A percentile compares a stretch with the other conserved stretches of the same genome.
phyloP scores from a whole-genome alignment of 2,329 filamentous ascomycete genomes.

The Fusarium tuaranense region DNA sequence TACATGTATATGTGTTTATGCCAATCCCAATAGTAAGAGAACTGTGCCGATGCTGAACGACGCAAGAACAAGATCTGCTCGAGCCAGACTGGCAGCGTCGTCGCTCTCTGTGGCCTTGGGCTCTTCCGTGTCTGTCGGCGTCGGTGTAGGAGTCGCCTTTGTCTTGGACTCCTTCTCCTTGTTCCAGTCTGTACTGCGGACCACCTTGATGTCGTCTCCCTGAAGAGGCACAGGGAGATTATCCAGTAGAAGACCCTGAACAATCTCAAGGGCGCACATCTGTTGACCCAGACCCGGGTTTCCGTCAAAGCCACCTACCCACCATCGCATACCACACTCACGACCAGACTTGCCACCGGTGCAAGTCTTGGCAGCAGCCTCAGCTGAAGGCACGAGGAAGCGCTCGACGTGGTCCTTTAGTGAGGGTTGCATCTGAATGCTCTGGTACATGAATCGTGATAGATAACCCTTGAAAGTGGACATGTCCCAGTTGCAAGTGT shows the following conservation, averaged over 20 bases:
- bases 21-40: constrained; percentile 34
- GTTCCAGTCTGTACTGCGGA: constrained; percentile 48
- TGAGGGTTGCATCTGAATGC: constrained; percentile 67
- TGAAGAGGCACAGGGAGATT: constrained; percentile 59
- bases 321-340: constrained; percentile 74
- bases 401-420: constrained; percentile 60
- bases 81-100: constrained; percentile 31
- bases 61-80: constrained; percentile 30
- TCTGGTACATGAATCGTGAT: constrained; percentile 72
- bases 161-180: constrained; percentile 26
- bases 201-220: constrained; percentile 60
- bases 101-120: constrained; percentile 32
- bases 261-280: constrained; percentile 72
- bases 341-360: constrained; percentile 64
- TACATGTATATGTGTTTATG: constrained; percentile 24
- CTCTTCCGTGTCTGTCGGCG: constrained; percentile 10
- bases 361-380: constrained; percentile 68
- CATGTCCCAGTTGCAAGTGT: constrained; percentile 72
- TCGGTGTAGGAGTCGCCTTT: constrained; percentile 27
- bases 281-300: constrained; percentile 69
- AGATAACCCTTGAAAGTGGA: constrained; percentile 77
- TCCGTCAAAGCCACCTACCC: constrained; percentile 66
- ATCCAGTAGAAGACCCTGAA: constrained; percentile 68
- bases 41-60: constrained; percentile 38
- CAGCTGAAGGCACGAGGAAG: constrained; percentile 63